Evolutionary conservation across 345 rosid species (phyloP), one percentile per base, ranked within the genome.

Genomic region (Arabidopsis arenosa): DNA sequence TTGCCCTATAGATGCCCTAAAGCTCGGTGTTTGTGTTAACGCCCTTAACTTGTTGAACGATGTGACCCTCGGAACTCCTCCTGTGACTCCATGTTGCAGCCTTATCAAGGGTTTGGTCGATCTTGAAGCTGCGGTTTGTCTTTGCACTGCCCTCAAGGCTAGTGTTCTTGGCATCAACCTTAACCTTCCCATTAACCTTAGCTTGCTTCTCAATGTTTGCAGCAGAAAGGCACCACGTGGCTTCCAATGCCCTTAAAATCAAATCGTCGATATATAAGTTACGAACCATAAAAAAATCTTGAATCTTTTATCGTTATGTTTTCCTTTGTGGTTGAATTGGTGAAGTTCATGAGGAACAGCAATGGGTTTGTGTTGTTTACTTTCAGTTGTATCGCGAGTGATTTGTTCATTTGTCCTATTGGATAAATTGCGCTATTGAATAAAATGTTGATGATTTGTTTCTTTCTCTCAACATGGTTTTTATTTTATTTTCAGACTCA

Each of bases 91-190:
- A 6, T 84, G 89, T 59, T 87, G 89, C 30, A 13, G 77, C 33
- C 78, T 83, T 52, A 58, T 87, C 15, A 3, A 72, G 36, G 84
- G 82, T 11, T 82, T 87, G 63, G 84, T 28, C 5, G 92, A 78
- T 66, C 80, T 85, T 43, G 89, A 87, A 60, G 87, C 84, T 52
- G 85, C 87, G 9, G 51, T 76, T 76, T 87, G 89, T 83, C 86
- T 87, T 55, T 87, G 88, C 84, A 83, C 86, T 28, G 85, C 83
- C 39, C 67, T 87, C 1, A 84, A 44, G 70, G 85, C 79, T 67
- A 85, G 78, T 36, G 71, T 85, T 43, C 82, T 87, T 58, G 89
- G 91, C 9, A 71, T 84, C 52, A 75, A 80, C 58, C 75, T 87
- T 18, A 56, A 82, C 30, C 32, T 85, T 53, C 89, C 87, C 0